Evolutionary conservation across 1,284 basidiomycete species (phyloP).

Genomic region (Vanrija pseudolonga): DNA sequence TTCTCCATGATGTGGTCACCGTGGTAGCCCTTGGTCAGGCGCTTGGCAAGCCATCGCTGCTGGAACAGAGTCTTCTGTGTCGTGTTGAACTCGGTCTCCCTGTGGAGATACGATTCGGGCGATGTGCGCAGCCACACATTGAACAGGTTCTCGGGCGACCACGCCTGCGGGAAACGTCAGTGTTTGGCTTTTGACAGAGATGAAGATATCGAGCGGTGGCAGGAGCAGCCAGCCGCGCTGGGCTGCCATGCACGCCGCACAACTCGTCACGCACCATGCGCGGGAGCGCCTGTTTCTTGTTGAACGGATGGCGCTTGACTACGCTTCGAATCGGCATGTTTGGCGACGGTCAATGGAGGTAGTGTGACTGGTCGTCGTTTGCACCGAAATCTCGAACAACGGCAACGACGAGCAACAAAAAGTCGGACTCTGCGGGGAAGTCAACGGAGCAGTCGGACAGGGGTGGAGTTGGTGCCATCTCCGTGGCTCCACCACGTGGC

Average conservation of each 20-base stretch:
- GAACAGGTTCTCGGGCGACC: conserved; percentile 73
- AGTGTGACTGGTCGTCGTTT: neutral
- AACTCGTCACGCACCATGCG: conserved; percentile 38
- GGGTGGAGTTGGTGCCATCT: neutral
- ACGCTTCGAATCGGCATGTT: conserved; percentile 16
- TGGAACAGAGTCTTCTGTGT: conserved; percentile 74
- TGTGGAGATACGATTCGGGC: conserved; percentile 49
- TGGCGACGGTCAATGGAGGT: conserved; percentile 2
- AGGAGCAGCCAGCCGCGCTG: too few species aligned
- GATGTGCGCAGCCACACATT: conserved; percentile 67
- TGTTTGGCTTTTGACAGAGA: neutral
- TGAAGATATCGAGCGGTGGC: too few species aligned
- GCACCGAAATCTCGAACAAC: neutral
- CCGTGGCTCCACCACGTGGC: conserved; percentile 3
- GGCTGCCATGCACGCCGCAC: too few species aligned
- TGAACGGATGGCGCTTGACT: conserved; percentile 19
- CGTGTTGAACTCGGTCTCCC: conserved; percentile 59
- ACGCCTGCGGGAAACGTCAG: conserved; percentile 58
- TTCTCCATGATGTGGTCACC: conserved; percentile 92
- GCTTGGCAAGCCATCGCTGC: conserved; percentile 86
- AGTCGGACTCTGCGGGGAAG: conserved; percentile 6
- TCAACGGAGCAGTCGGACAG: too few species aligned
- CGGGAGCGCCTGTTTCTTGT: conserved; percentile 42
- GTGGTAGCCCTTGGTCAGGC: conserved; percentile 89
- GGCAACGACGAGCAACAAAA: conserved; percentile 6